Evolutionary conservation across 768 basidiomycete genomes (phyloP), one percentile per base, ranked within the genome.

Genomic region (Goffeauzyma gilvescens): DNA sequence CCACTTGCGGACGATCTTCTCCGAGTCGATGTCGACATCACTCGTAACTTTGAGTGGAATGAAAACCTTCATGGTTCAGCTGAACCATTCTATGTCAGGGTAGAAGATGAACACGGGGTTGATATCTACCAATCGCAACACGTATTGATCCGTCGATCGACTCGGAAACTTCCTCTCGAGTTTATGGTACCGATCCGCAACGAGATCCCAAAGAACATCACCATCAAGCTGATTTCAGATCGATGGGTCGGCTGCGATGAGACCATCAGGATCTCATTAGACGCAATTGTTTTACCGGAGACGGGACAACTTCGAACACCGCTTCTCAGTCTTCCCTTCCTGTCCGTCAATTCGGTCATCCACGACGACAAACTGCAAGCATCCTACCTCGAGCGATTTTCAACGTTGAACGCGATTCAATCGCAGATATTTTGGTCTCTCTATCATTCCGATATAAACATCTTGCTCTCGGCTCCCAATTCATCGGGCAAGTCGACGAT

Each of bases 61-160:
- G 53, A 66, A 20, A 80, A 74, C 59, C 53, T 78, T 2, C 87
- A 93, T 53, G 81, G 79, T 0, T 68, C 66, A 9, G 67, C 68
- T 2, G 85, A 96, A 60, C 79, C 84, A 1, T 95, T 95, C 65
- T 95, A 84, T 78, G 62, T 98, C 23, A 96, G 93, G 93, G 67
- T 93, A 2, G 87, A 96, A 65, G 85, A 89, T 54, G 70, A 78
- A 27, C 72, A 79, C 25, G 79, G 76, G n/a, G 50, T 72, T n/a
- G 71, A 72, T 27, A 89, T 96, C 54, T 71, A 87, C 9, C 87
- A 90, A 56, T 70, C 80, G 41, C 67, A 76, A 0, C 76, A 80
- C 53, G 64, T 89, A 20, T 53, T 76, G 25, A 73, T 95, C 48
- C 77, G 79, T 32, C 72, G 75, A 48, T 69, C 71, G 14, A 81